Percentiles rank a stretch among this genome's conserved stretches.
Conservation (phyloP, 441 rosid genomes). For the Hura crepitans region DNA sequence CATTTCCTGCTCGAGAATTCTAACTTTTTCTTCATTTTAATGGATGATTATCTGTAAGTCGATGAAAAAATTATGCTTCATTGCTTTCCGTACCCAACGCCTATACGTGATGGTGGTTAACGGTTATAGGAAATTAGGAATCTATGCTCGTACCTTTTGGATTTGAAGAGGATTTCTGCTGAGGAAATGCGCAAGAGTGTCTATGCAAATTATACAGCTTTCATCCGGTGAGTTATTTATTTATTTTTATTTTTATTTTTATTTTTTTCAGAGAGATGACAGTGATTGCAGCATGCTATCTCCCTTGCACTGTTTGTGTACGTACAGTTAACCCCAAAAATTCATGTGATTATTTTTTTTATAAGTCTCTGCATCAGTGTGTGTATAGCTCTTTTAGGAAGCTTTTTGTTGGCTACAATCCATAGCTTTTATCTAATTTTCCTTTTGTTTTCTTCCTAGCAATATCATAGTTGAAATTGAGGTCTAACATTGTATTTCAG, state of each 20-base stretch:
- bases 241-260: too few relatives aligned
- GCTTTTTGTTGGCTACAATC: neutral
- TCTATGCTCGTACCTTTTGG: constrained; percentile 71
- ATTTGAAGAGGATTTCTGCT: constrained; percentile 94
- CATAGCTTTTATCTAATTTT: neutral
- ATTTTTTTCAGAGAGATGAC: neutral
- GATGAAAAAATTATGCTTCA: neutral
- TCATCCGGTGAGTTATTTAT: constrained; percentile 57
- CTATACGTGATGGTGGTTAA: neutral
- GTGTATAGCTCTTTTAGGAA: neutral
- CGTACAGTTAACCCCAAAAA: neutral
- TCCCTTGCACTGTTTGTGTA: neutral
- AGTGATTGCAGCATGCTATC: neutral
- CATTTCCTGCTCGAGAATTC: neutral
- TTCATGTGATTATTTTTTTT: neutral
- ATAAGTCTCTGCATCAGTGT: neutral
- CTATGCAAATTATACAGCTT: constrained; percentile 93
- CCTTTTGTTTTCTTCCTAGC: neutral
- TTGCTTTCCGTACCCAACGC: neutral
- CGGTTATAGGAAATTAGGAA: constrained; percentile 69
- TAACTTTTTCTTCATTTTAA: neutral
- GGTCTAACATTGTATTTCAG: neutral
- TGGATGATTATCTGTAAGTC: neutral
- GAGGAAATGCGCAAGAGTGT: constrained; percentile 99
- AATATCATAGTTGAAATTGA: neutral